These are phyloP conservation scores for Talaromyces borbonicus DNA, from an alignment of 495 filamentous ascomycete genomes.

Conservation along the genomic window DNA sequence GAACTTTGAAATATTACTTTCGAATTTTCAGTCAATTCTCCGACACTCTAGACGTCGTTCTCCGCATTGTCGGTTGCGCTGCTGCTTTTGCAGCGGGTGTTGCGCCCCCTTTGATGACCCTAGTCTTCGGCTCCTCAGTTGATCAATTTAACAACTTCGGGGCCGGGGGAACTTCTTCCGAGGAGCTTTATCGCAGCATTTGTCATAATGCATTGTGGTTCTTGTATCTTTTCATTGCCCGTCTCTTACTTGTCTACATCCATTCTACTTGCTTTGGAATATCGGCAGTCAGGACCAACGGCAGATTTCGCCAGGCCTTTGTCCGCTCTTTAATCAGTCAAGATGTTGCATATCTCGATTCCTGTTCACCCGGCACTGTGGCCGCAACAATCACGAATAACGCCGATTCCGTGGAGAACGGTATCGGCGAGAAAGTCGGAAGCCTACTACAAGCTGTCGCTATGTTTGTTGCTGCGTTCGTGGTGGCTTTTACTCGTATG, in stretches of 20 bases:
- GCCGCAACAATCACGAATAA: constrained; percentile 28
- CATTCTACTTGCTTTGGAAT: constrained; percentile 14
- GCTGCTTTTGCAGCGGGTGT: constrained; percentile 38
- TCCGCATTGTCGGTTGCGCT: background rate
- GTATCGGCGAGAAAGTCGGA: constrained; percentile 27
- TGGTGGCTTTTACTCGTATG: constrained; percentile 24
- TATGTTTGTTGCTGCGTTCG: constrained; percentile 25
- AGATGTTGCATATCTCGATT: constrained; percentile 34
- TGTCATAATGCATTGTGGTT: constrained; percentile 7
- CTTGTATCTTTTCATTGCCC: constrained; percentile 14
- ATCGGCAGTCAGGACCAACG: constrained; percentile 18
- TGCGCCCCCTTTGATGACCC: constrained; percentile 30
- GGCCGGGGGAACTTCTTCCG: constrained; percentile 13
- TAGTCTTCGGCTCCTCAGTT: constrained; percentile 28
- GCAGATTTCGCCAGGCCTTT: constrained; percentile 23
- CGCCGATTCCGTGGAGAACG: constrained; percentile 35
- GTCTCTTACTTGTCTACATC: constrained; percentile 19
- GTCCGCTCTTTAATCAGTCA: constrained; percentile 27
- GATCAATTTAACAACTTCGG: constrained; percentile 22
- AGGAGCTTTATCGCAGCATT: background rate
- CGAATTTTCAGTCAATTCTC: background rate
- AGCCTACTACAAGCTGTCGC: constrained; percentile 20
- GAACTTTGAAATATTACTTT: no score
- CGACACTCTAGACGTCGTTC: background rate
- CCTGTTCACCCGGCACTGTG: constrained; percentile 24